Evolutionary conservation across 768 basidiomycete species (phyloP).

Genomic region (Trametes meyenii): DNA sequence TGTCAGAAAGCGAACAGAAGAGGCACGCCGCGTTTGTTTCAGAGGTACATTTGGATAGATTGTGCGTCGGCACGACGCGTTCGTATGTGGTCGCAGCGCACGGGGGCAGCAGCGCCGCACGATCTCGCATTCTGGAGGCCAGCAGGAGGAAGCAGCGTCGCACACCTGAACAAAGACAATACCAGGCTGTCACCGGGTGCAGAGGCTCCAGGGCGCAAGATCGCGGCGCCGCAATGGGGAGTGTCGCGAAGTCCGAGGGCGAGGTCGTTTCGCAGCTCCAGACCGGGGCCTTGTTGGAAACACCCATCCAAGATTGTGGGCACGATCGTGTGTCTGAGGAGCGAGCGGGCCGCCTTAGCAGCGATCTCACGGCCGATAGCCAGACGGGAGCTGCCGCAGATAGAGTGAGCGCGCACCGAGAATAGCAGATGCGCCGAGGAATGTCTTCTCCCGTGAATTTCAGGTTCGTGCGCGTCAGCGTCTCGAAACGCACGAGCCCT

Average conservation of each 20-base stretch:
- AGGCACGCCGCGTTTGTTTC: not conserved
- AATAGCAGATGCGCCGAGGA: constrained; percentile 1
- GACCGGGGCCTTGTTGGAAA: too few species aligned
- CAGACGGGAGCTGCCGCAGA: not conserved
- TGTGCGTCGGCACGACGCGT: constrained; percentile 10
- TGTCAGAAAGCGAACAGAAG: constrained; percentile 10
- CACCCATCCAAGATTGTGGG: not conserved
- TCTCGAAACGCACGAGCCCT: not conserved
- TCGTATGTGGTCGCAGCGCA: not conserved
- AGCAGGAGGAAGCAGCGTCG: not conserved
- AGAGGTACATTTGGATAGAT: constrained; percentile 16
- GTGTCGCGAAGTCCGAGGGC: not conserved
- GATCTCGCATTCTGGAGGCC: not conserved
- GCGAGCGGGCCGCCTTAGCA: not conserved
- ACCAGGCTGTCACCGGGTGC: not conserved
- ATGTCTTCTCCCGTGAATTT: constrained; percentile 21
- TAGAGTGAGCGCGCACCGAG: constrained; percentile 7
- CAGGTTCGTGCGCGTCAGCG: not conserved
- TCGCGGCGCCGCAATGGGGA: not conserved
- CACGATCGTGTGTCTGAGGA: not conserved
- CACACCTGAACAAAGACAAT: not conserved
- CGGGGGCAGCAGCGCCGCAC: not conserved
- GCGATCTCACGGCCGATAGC: not conserved
- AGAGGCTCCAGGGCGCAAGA: not conserved
- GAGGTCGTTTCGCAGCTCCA: too few species aligned